Evolutionary conservation across 371 early-diverging fungal species (phyloP), one percentile per base, ranked within the genome.

Genomic region (Smittium culicis): DNA sequence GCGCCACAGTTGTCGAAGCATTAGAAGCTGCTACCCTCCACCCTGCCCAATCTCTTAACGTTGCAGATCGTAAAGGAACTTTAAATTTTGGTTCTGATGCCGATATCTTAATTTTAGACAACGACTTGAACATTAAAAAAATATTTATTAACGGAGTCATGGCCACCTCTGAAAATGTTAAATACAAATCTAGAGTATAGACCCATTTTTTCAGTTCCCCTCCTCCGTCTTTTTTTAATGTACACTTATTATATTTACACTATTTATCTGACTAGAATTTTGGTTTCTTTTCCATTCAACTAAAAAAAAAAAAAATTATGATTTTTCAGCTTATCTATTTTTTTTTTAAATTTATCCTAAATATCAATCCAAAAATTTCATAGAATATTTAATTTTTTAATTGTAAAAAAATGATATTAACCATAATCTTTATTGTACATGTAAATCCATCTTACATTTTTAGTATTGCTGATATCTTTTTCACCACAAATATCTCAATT

Each of bases 1-100:
- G 86, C 24, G 90, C 90, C 64, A 80, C 83, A 11, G 67, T 83
- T 28, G 88, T 89, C 29, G 90, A 92, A 72, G 92, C 91, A 20
- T 74, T 92, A 61, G 90, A 92, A 69, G 88, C 89, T 30, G 92
- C 90, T 3, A 90, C 91, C 0, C 69, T 91, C 64, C 88, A 89
- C 69, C 91, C 92, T 1, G 92, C 92, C 20, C 81, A 83, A 67
- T 71, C 83, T 62, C 74, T 92, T 63, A 90, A 88, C 25, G 87
- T 92, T 55, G 75, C 81, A 54, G 73, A 84, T 61, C 71, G 76
- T 31, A 92, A 90, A 72, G 92, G 92, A 57, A 86, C 87, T 1
- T 72, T 92, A 64, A 77, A 80, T 60, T 80, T 80, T 34, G 90
- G 89, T 34, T 86, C 86, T 20, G 92, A 92, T 76, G 92, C 92